Base-by-base conservation (phyloP, 2,329 filamentous ascomycete species). In the Xylariaceae sp. region DNA sequence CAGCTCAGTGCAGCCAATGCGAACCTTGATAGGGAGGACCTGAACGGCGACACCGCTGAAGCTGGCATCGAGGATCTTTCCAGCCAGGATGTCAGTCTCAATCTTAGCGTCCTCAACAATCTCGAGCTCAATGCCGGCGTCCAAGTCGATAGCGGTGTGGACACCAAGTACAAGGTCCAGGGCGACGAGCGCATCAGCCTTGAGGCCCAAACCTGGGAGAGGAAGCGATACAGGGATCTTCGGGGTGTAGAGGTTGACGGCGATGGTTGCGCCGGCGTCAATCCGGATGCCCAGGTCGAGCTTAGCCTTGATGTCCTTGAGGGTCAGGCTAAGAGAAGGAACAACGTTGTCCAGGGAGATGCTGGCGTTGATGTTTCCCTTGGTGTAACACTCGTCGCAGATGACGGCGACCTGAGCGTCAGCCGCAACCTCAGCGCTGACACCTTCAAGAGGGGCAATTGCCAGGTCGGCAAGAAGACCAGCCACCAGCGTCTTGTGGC, bases 161-260 rank as follows among this genome's bases (percentile, higher is more conserved):
- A 78, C 74, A 47, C 71, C 75, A 16, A 85, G 67, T 26, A 85
- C 74, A 2, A 86, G 73, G 58, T 85, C 82, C 9, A 85, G 72
- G 32, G 73, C 73, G 48, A 84, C 74, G 1, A 81, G 68, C 2
- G 79, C 74, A 3, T 79, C 79, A 7, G 82, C 67, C 26, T 74
- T 70, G 0, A 83, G 63, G 1, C 76, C 73, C 1, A 83, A 63
- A 0, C 76, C 73, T 1, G 73, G 70, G 2, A 82, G 59, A 16
- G 70, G 66, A 2, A 83, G 68, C 5, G 78, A 76, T 41, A 79
- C 68, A 1, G 77, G 72, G 1, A 74, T 74, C 21, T 77, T 65
- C 6, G 77, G 77, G 7, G 74, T 74, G 61, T 77, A 81, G 0
- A 85, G 71, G 62, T 79, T 81, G 44, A 84, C 67, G 2, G 77